phyloP scores from a whole-genome alignment of 1,284 basidiomycete genomes.

The Ceratobasidium papillatum region DNA sequence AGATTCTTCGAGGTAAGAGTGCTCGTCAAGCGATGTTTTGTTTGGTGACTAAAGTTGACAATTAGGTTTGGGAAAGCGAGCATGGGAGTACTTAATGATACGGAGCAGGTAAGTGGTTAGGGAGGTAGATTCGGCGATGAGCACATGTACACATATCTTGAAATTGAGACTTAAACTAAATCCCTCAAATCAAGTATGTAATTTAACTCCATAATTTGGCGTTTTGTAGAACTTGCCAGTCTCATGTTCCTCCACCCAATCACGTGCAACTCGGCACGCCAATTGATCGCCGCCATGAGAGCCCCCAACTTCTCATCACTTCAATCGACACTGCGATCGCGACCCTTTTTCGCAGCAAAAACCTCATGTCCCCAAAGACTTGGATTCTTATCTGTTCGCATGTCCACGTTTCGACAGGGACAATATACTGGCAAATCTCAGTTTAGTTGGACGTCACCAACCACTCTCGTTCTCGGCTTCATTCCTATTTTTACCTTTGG shows the following conservation, averaged over 20 bases:
- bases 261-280: constrained; percentile 3
- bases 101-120: not conserved
- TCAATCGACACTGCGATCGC: not conserved
- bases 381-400: not conserved
- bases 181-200: no score
- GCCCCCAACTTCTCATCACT: not conserved
- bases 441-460: constrained; percentile 61
- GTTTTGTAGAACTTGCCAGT: not conserved
- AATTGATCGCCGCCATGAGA: constrained; percentile 12
- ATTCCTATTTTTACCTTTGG: constrained; percentile 92
- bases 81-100: not conserved
- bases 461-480: constrained; percentile 80
- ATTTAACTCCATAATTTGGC: no score
- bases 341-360: not conserved
- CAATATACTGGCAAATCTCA: constrained; percentile 14
- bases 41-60: not conserved
- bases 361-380: not conserved
- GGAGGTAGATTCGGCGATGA: not conserved
- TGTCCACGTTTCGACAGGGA: not conserved
- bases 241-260: not conserved
- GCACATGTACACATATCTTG: not conserved
- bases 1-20: constrained; percentile 66
- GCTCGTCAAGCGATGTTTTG: not conserved
- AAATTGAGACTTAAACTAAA: no score
- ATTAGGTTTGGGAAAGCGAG: constrained; percentile 28